These are phyloP conservation scores for Metschnikowia sp. DNA, from an alignment of 805 yeast species.

Conservation along the genomic window DNA sequence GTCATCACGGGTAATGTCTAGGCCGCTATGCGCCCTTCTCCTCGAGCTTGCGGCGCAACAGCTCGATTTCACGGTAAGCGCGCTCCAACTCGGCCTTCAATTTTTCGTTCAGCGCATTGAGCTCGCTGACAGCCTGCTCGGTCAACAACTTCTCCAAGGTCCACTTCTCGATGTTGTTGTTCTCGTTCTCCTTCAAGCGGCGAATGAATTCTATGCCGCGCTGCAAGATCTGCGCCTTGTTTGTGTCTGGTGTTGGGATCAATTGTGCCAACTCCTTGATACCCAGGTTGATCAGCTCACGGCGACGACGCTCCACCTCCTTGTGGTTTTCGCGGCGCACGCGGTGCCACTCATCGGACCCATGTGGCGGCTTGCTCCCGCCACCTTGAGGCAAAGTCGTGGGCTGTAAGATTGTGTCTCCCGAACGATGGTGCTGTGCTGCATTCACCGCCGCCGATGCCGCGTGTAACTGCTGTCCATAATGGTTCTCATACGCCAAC, in stretches of 20 bases:
- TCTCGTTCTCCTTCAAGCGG: constrained; percentile 85
- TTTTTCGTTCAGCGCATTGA: constrained; percentile 81
- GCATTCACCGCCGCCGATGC: constrained; percentile 10
- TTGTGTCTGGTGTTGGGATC: constrained; percentile 79
- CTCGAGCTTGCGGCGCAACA: constrained; percentile 53
- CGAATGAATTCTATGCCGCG: constrained; percentile 89
- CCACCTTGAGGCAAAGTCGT: constrained; percentile 28
- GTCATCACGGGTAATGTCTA: neutral
- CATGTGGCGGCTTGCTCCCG: constrained; percentile 55
- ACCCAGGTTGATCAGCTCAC: constrained; percentile 86
- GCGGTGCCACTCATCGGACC: constrained; percentile 81
- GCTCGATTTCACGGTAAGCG: constrained; percentile 89
- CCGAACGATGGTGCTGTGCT: constrained; percentile 16
- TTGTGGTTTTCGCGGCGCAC: constrained; percentile 88
- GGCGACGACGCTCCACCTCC: constrained; percentile 90
- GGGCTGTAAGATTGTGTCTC: constrained; percentile 28
- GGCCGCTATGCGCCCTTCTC: constrained; percentile 12
- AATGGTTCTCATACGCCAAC: constrained; percentile 19
- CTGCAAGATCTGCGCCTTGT: constrained; percentile 85
- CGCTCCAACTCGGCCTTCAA: constrained; percentile 83
- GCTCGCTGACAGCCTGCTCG: constrained; percentile 86
- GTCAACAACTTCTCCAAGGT: constrained; percentile 88
- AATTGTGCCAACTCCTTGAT: constrained; percentile 73
- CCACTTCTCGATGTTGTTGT: constrained; percentile 88
- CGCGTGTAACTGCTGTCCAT: constrained; percentile 17